phyloP scores from a whole-genome alignment of 78 protist species.

The Acrasis kona region DNA sequence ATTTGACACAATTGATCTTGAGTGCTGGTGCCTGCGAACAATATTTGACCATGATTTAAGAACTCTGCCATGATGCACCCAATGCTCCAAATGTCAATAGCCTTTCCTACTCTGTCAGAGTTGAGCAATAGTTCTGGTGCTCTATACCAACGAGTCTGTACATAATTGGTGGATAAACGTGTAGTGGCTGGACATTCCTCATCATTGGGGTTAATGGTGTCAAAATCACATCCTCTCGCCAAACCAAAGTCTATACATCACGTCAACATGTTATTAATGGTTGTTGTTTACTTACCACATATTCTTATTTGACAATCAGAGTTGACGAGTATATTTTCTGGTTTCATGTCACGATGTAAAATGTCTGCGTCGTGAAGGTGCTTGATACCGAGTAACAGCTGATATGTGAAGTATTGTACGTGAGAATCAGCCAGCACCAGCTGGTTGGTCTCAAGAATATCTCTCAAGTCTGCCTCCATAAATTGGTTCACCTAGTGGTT shows the following conservation, averaged over 20 bases:
- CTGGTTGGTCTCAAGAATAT: slow-evolving; percentile 25
- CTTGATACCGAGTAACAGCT: slow-evolving; percentile 9
- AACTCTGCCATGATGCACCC: slow-evolving; percentile 48
- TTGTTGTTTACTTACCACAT: slow-evolving; percentile 25
- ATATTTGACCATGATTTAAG: slow-evolving; percentile 25
- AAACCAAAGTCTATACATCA: slow-evolving; percentile 98
- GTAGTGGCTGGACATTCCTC: slow-evolving; percentile 13
- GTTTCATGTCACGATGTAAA: slow-evolving; percentile 33
- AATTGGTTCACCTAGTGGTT: slow-evolving; percentile 16
- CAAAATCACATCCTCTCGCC: slow-evolving; percentile 74
- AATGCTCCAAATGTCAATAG: slow-evolving; percentile 57
- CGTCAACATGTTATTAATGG: slow-evolving; percentile 46
- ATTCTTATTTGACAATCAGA: slow-evolving; percentile 25
- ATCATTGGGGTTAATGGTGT: slow-evolving; percentile 32
- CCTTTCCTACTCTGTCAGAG: slow-evolving; percentile 3
- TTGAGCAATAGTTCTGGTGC: slow-evolving; percentile 45
- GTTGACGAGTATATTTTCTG: no score
- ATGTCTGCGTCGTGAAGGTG: slow-evolving; percentile 20
- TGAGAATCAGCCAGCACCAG: slow-evolving; percentile 27
- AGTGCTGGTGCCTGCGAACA: slow-evolving; percentile 46
- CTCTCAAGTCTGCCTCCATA: slow-evolving; percentile 21
- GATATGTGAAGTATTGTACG: slow-evolving; percentile 27
- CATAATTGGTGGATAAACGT: slow-evolving; percentile 50
- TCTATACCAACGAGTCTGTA: slow-evolving; percentile 53
- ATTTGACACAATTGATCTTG: slow-evolving; percentile 45